Base-by-base conservation (phyloP, 139 green algal genomes). In the Zygnema cylindricum region DNA sequence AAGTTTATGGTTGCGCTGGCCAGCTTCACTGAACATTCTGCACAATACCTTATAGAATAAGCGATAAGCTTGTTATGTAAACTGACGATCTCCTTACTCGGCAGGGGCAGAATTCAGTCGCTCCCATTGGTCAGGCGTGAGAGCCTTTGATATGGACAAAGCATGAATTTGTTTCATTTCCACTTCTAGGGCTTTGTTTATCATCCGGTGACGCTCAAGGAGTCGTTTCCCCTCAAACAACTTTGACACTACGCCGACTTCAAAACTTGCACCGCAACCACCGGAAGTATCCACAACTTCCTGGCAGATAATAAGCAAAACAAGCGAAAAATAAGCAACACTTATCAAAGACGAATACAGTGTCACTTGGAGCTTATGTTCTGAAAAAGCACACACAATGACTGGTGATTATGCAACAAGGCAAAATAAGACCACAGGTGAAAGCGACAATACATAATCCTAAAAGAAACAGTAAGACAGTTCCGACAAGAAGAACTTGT, bases 141-240 rank as follows among this genome's bases (percentile, higher is more conserved):
- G 43, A 1, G 87, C 54, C 43, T 95, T 95, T 55, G 95, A 95
- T 55, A 97, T 96, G 0, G 88, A 94, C 2, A 97, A 84, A 0
- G 95, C 95, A 87, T 97, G 95, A 69, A 97, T 96, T 25, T 86
- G 21, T 1, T 89, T 69, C 92, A 97, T 94, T 63, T 96, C 93
- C 1, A 87, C 92, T 38, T 91, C 88, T 11, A 97, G 71, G 0
- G 93, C 94, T 25, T 92, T 88, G 69, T 97, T 94, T 0, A 97
- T 84, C 92, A 97, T 49, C 32, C 93, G 87, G 76, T 97, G 95
- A 39, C 94, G 83, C 35, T 94, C 69, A 35, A 97, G 79, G 1
- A 96, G 89, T 38, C 77, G 91, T 85, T 96, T 96, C 42, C 95
- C 95, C 69, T 95, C 92, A 81, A 97, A 97, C 21, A 86, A 41